A percentile compares a stretch with the other conserved stretches of the same genome.
phyloP scores from a whole-genome alignment of 371 early-diverging fungal species.

The Modicella reniformis region DNA sequence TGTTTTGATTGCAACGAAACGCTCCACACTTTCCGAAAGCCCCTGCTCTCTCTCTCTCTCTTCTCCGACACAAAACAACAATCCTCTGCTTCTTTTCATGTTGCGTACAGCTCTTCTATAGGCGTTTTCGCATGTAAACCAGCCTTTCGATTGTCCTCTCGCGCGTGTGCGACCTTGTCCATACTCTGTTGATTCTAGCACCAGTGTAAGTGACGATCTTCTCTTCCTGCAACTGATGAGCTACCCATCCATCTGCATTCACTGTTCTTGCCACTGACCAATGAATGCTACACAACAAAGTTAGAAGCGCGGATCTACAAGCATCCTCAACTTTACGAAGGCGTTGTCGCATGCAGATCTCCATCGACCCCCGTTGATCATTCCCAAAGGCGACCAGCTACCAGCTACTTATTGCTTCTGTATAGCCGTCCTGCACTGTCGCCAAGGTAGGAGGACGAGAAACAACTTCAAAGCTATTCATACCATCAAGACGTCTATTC shows the following conservation, averaged over 20 bases:
- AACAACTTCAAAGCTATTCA: background rate
- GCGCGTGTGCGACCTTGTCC: background rate
- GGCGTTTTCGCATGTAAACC: background rate
- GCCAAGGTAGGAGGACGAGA: background rate
- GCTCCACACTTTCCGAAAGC: no score
- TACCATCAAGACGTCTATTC: background rate
- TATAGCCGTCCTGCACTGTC: background rate
- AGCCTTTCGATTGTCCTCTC: background rate
- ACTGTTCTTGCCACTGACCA: background rate
- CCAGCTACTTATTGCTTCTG: background rate
- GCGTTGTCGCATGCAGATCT: background rate
- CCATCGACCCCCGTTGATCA: background rate
- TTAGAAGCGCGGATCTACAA: background rate
- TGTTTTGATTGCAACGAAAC: no score
- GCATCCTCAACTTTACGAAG: background rate
- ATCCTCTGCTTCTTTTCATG: no score
- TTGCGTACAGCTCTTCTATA: slow-evolving; percentile 8
- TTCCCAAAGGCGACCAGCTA: background rate
- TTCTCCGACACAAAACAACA: no score
- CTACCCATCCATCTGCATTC: background rate
- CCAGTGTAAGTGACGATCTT: background rate
- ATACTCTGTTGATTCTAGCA: background rate
- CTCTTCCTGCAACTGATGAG: background rate
- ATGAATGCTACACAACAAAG: background rate
- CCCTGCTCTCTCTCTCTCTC: no score